Evolutionary conservation across 139 green algal species (phyloP).

Genomic region (Tetratostichococcus sp.): DNA sequence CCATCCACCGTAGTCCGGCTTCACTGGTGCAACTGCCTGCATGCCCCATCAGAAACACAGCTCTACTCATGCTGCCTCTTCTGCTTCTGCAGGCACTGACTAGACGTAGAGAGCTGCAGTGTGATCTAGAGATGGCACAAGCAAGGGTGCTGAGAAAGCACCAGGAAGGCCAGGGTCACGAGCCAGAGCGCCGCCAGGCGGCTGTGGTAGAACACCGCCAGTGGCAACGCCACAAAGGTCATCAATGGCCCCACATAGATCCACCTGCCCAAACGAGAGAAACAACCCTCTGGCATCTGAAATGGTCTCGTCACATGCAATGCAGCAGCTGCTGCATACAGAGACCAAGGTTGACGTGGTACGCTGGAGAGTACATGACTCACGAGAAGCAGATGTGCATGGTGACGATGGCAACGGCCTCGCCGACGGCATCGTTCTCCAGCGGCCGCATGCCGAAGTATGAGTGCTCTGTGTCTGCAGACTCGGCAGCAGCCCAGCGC

Average conservation of each 20-base stretch:
- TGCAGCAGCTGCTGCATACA: no score
- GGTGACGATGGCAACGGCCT: neutral
- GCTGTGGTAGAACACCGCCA: neutral
- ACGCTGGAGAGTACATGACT: no score
- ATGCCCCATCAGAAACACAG: no score
- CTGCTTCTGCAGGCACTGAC: no score
- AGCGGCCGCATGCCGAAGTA: neutral
- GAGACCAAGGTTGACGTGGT: no score
- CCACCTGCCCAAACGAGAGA: no score
- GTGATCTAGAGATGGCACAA: no score
- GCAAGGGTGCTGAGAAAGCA: no score
- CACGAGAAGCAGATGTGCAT: neutral
- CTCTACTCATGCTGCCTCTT: no score
- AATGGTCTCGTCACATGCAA: no score
- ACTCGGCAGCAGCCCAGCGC: neutral
- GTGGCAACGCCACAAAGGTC: neutral
- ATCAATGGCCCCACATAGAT: neutral
- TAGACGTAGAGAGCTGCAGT: no score
- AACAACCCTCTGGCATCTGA: no score
- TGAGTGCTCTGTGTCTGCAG: neutral
- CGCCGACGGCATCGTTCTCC: neutral
- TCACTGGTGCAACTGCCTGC: neutral
- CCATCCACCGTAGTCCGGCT: neutral
- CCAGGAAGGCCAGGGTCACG: neutral
- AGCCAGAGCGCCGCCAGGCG: neutral